These are phyloP conservation scores for Pichiaceae sp. DNA, from an alignment of 1,139 yeast species.

Conservation along the genomic window DNA sequence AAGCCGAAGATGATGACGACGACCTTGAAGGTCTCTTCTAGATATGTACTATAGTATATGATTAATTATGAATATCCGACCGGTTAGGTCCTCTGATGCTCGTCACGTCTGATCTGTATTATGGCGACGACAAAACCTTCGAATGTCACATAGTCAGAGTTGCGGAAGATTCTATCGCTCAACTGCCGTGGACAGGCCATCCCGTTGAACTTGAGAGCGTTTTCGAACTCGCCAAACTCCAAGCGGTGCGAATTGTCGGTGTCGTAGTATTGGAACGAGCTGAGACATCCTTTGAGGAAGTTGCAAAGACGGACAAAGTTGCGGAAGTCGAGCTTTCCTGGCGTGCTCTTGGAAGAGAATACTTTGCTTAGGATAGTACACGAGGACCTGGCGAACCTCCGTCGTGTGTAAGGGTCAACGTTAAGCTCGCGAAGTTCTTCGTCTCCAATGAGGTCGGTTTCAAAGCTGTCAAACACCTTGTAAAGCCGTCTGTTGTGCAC, in stretches of 20 bases:
- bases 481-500: conserved; percentile 17
- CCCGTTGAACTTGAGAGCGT: conserved; percentile 16
- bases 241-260: conserved; percentile 15
- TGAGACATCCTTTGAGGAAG: conserved; percentile 22
- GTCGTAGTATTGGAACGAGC: conserved; percentile 21
- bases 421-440: conserved; percentile 7
- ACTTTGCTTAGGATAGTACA: conserved; percentile 10
- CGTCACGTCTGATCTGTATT: conserved; percentile 16
- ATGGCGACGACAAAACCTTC: conserved; percentile 21
- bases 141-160: conserved; percentile 15
- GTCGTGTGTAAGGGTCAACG: conserved; percentile 9
- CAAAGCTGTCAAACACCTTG: conserved; percentile 10
- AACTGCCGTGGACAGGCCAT: conserved; percentile 16
- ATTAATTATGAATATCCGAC: background rate
- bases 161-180: conserved; percentile 13
- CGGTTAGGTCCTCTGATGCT: conserved; percentile 6
- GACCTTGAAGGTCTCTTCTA: conserved; percentile 35
- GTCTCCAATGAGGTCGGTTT: conserved; percentile 8
- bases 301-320: conserved; percentile 18
- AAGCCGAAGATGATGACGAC: conserved; percentile 24
- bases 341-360: conserved; percentile 8
- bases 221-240: conserved; percentile 19
- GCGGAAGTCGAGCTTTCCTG: conserved; percentile 16
- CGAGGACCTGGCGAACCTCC: conserved; percentile 5
- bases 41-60: conserved; percentile 1